These are phyloP conservation scores for Chlorella vulgaris DNA, from an alignment of 139 green algal genomes.

Conservation along the genomic window DNA sequence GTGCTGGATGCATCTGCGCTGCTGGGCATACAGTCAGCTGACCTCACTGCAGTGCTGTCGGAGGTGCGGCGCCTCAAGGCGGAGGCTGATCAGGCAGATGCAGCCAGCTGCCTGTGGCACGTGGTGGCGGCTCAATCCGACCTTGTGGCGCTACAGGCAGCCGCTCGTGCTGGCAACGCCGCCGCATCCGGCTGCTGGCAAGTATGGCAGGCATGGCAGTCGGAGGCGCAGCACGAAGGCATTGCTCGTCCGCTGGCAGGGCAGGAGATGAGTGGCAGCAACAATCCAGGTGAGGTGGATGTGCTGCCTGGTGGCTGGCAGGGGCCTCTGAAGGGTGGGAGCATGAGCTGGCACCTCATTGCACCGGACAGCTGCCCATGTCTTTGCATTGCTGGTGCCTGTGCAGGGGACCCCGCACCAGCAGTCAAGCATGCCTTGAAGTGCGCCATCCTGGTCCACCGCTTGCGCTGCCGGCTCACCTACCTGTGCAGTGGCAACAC, in stretches of 20 bases:
- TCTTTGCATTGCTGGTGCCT: too few relatives aligned
- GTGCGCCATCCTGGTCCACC: not conserved
- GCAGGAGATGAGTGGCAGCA: conserved; percentile 1
- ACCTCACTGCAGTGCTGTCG: not conserved
- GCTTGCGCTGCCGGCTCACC: not conserved
- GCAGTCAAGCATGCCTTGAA: not conserved
- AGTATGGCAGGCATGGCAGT: not conserved
- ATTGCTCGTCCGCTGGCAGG: not conserved
- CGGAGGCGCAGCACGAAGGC: not conserved
- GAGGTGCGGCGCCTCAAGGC: not conserved
- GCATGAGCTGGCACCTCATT: too few relatives aligned
- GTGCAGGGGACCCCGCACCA: not conserved
- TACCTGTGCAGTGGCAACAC: not conserved
- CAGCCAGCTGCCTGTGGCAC: not conserved
- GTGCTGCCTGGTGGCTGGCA: not conserved
- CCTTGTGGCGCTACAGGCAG: not conserved
- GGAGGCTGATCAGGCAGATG: not conserved
- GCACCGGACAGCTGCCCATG: too few relatives aligned
- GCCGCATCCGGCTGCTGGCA: conserved; percentile 6
- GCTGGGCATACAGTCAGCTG: not conserved
- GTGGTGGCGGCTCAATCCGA: not conserved
- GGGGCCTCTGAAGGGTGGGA: too few relatives aligned
- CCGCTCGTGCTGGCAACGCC: not conserved
- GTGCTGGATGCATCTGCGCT: conserved; percentile 6
- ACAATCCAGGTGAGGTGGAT: not conserved